Base-by-base conservation (phyloP, 164 flowering plant species). In the Magnolia officinalis region DNA sequence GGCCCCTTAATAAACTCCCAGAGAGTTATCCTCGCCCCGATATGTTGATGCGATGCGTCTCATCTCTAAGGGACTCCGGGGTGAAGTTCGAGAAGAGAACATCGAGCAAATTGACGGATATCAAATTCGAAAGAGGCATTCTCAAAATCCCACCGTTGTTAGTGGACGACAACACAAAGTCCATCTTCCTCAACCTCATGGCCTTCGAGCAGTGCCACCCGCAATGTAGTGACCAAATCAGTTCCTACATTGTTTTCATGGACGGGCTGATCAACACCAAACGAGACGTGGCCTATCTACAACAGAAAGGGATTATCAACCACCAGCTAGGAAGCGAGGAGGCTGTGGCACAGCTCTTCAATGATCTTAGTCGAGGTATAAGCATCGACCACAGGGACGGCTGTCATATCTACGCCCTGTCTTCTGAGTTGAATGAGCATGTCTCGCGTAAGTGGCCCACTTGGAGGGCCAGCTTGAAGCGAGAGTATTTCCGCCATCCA, bases 121-220 rank as follows among this genome's bases (percentile, higher is more conserved):
- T 37, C 45, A 37, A 37, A 37, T 37, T 37, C 45, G 45, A 37
- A 37, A 37, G 45, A 37, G 45, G 45, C 45, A 0, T 37, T 37
- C 45, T 37, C 45, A 37, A 37, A 37, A 37, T 37, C 4, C 45
- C 45, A 37, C 45, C 45, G 45, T 37, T 37, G 45, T 37, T 37
- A 37, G 45, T 37, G 45, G 6, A 37, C 45, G 45, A 37, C 45
- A 37, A 0, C 6, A 37, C 45, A 3, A 37, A 37, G 45, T 3
- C 45, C 45, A 37, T 37, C 4, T 37, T 37, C 45, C 78, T 65
- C 0, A 82, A 84, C 69, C 75, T 51, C 21, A 74, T 86, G 14
- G 84, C 85, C 9, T 74, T 77, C 9, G 86, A 86, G 50, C 84
- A 86, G 37, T 80, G 83, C 18, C 24, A 80, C 45, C 65, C 69